These are phyloP conservation scores for Trichoderma semiorbis DNA, from an alignment of 2,329 filamentous ascomycete genomes.

Conservation along the genomic window DNA sequence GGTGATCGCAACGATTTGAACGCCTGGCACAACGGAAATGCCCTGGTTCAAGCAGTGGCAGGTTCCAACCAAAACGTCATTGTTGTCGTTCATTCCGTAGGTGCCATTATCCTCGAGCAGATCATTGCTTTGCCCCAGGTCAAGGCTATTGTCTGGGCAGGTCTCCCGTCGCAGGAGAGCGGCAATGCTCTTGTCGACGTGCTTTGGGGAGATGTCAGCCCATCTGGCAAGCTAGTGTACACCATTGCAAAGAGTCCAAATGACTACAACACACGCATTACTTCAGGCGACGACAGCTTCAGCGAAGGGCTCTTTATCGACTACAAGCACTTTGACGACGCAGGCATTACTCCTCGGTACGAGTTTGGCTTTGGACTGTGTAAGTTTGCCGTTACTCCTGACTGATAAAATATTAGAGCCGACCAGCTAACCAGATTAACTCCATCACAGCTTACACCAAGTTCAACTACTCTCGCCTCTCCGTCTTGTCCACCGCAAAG, in stretches of 20 bases:
- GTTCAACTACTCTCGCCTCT: slow-evolving; percentile 50
- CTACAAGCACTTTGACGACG: slow-evolving; percentile 72
- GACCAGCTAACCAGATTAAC: neutral
- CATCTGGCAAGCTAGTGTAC: slow-evolving; percentile 66
- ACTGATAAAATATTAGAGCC: neutral
- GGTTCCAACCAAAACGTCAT: slow-evolving; percentile 63
- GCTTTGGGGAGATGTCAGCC: slow-evolving; percentile 66
- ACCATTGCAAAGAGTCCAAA: slow-evolving; percentile 46
- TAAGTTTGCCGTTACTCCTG: slow-evolving; percentile 31
- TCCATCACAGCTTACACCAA: slow-evolving; percentile 59
- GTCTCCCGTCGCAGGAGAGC: slow-evolving; percentile 76
- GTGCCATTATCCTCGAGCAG: slow-evolving; percentile 67
- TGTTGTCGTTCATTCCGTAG: slow-evolving; percentile 70
- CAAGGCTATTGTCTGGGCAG: slow-evolving; percentile 67
- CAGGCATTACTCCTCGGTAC: slow-evolving; percentile 59
- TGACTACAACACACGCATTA: slow-evolving; percentile 44
- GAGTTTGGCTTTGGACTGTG: slow-evolving; percentile 74
- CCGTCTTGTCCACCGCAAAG: slow-evolving; percentile 33
- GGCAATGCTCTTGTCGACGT: slow-evolving; percentile 74
- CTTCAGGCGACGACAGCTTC: slow-evolving; percentile 50
- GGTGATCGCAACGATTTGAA: slow-evolving; percentile 65
- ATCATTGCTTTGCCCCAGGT: slow-evolving; percentile 56
- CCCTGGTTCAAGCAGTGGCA: slow-evolving; percentile 60
- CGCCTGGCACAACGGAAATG: slow-evolving; percentile 61
- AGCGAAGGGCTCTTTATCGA: slow-evolving; percentile 73